Base-by-base conservation (phyloP, 2,329 filamentous ascomycete genomes). In the Escovopsis sp. region DNA sequence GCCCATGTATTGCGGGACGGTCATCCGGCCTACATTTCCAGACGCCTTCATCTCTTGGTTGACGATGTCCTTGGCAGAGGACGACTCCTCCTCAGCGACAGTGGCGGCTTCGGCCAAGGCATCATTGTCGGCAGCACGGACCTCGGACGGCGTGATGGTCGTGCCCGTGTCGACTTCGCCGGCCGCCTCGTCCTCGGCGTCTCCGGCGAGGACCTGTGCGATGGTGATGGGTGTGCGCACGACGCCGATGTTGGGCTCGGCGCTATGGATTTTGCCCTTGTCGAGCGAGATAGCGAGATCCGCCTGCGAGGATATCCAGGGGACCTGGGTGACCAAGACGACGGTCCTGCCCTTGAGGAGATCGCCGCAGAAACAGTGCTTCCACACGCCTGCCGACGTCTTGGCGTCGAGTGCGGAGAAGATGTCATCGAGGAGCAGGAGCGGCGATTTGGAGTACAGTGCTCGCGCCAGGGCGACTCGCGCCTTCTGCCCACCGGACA, bases 381-480 rank as follows among this genome's bases (percentile, higher is more conserved):
- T 62, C 64, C 70, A 75, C 2, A 76, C 58, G 3, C 60, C 55
- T 13, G 66, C 65, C 1, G 67, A 64, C 0, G 72, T 76, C 43
- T 71, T 70, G 14, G 70, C 62, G 43, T 76, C 71, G 1, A 76
- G 56, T 0, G 71, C 71, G 1, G 70, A 70, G 42, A 76, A 71
- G 3, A 74, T 61, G 39, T 76, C 71, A 41, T 76, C 71, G 1
- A 76, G 60, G 1, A 76, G 54, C 16, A 75, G 53, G 2, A 73
- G 55, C 2, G 66, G 57, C 0, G 70, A 62, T 36, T 65, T 65
- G 2, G 70, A 73, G 48, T 75, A 76, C 2, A 76, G 48, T 6
- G 70, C 66, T 38, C 71, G 58, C 2, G 71, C 71, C 25, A 75
- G 49, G 11, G 69, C 67, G 26, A 74, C 65, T 5, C 69, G 60